These are phyloP conservation scores for Cyberlindnera americana DNA, from an alignment of 805 yeast species.

Conservation along the genomic window DNA sequence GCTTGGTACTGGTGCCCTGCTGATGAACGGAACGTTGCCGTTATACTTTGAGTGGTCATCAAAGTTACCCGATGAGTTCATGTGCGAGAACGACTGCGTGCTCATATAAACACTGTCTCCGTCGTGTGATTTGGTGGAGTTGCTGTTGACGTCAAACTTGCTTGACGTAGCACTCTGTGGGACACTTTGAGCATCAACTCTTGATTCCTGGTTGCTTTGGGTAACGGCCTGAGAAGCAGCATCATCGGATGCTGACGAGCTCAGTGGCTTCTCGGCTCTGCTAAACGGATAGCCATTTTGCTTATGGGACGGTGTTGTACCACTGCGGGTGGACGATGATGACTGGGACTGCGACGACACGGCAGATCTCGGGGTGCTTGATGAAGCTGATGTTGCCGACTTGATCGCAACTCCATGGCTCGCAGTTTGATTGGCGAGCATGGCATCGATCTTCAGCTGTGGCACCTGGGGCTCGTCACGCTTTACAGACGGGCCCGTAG, in stretches of 20 bases:
- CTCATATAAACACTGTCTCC: constrained; percentile 13
- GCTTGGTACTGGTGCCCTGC: no score
- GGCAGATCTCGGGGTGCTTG: not conserved
- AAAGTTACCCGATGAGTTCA: not conserved
- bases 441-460: constrained; percentile 15
- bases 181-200: not conserved
- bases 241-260: no score
- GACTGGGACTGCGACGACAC: not conserved
- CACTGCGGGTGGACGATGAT: not conserved
- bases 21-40: not conserved
- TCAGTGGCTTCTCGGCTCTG: constrained; percentile 5
- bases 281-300: constrained; percentile 6
- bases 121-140: not conserved
- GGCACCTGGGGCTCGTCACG: constrained; percentile 2
- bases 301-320: no score
- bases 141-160: not conserved
- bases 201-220: not conserved
- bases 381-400: not conserved
- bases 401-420: not conserved
- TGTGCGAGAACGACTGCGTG: constrained; percentile 10
- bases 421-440: constrained; percentile 11
- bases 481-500: not conserved
- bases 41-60: no score
- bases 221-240: no score
- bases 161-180: constrained; percentile 6